Evolutionary conservation across 495 filamentous ascomycete species (phyloP), one percentile per base, ranked within the genome.

Genomic region (Xylaria flabelliformis): DNA sequence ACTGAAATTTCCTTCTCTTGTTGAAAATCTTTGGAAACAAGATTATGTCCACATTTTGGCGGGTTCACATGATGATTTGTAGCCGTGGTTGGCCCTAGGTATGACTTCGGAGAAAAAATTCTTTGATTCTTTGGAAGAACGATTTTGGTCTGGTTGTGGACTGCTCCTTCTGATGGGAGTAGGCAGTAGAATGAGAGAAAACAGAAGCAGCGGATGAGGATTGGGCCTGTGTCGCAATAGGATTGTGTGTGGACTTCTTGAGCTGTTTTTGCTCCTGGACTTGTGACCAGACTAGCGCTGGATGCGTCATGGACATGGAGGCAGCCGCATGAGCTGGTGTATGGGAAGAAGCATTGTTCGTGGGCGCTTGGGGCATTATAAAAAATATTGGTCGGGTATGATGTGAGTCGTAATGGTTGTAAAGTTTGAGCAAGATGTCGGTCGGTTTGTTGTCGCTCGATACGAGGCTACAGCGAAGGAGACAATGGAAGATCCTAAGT

Each of bases 291-390:
- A 76, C 48, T 46, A 76, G 72, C 21, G 63, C 72, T 5, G 72
- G 74, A 67, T 78, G 76, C 0, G 74, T 78, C 17, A 73, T 78
- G n/a, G 74, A 71, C 24, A 76, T 15, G 8, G 76, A 72, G n/a
- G 76, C 70, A 21, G 70, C 56, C 9, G 56, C 56, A 55, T n/a
- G 76, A 72, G 72, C 72, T 69, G 62, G 69, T 58, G 34, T 61
- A 58, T 61, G 56, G 17, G 56, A 2, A 12, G 56, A 2, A 12
- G 15, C 3, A 61, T 32, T 36, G 32, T 61, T 39, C 32, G 29
- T 21, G 13, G 29, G 4, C 17, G 5, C 19, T 61, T 61, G 29
- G n/a, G 56, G 32, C 56, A 61, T 61, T 34, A 13, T 39, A 9
- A 58, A 17, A 10, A 10, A 5, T 12, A 15, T 56, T 13, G 24